phyloP scores from a whole-genome alignment of 805 yeast genomes.

The Candida cerambycidarum region DNA sequence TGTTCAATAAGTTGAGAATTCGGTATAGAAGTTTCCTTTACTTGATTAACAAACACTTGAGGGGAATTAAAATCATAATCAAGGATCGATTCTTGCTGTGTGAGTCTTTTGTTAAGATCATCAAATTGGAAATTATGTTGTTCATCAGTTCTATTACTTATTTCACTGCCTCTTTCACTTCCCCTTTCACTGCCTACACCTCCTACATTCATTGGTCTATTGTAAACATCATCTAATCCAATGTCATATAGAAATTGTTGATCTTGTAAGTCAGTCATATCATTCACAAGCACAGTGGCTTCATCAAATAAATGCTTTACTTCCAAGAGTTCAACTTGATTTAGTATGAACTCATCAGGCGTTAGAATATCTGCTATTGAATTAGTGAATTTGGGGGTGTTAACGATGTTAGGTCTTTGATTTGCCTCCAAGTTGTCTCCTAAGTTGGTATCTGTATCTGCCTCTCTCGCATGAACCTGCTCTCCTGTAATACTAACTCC shows the following conservation, averaged over 20 bases:
- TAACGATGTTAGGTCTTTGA: too few relatives aligned
- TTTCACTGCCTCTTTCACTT: constrained; percentile 6
- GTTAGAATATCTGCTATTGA: constrained; percentile 17
- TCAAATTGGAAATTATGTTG: constrained; percentile 20
- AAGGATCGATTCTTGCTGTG: constrained; percentile 9
- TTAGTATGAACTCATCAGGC: constrained; percentile 8
- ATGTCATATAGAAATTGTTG: constrained; percentile 12
- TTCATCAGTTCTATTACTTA: constrained; percentile 12
- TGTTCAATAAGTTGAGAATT: constrained; percentile 28
- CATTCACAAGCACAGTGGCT: constrained; percentile 34
- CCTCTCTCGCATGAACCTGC: too few relatives aligned
- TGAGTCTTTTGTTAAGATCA: constrained; percentile 18
- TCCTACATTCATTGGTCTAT: not conserved
- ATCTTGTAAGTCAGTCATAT: constrained; percentile 26
- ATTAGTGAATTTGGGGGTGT: constrained; percentile 16
- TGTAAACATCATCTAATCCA: not conserved
- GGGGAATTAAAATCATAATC: constrained; percentile 13
- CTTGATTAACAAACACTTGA: constrained; percentile 5
- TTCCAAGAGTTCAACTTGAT: constrained; percentile 10
- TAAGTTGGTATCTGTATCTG: too few relatives aligned
- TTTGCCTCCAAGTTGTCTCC: too few relatives aligned
- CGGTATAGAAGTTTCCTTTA: constrained; percentile 7
- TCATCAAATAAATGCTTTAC: constrained; percentile 28
- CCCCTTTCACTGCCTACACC: constrained; percentile 1
- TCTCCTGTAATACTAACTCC: too few relatives aligned